Evolutionary conservation across 1,284 basidiomycete species (phyloP).

Genomic region (Cerrena zonata): DNA sequence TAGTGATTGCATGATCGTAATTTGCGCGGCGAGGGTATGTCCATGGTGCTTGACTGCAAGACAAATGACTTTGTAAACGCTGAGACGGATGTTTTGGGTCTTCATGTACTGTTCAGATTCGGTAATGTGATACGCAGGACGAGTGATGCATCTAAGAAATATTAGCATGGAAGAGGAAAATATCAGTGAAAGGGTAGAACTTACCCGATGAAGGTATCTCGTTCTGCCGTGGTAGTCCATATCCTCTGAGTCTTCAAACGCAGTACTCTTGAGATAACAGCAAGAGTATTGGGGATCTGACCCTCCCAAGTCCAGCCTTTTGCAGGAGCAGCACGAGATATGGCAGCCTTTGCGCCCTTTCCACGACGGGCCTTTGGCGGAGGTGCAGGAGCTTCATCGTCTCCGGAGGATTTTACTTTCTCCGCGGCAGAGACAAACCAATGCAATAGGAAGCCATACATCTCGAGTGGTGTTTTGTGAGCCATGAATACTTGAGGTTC

Average conservation of each 20-base stretch:
- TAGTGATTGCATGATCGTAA: constrained; percentile 84
- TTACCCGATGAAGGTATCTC: constrained; percentile 79
- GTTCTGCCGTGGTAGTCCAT: constrained; percentile 81
- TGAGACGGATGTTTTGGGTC: constrained; percentile 59
- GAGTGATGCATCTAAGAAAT: constrained; percentile 67
- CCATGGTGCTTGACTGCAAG: constrained; percentile 87
- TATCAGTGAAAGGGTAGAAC: constrained; percentile 20
- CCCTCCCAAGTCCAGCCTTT: constrained; percentile 73
- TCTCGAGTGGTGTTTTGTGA: constrained; percentile 75
- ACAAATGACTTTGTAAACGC: constrained; percentile 86
- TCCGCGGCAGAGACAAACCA: constrained; percentile 82
- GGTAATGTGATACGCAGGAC: constrained; percentile 79
- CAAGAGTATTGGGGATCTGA: constrained; percentile 67
- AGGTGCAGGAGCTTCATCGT: constrained; percentile 39
- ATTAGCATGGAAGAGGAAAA: constrained; percentile 3
- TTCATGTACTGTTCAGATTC: constrained; percentile 91
- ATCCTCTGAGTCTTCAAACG: constrained; percentile 73
- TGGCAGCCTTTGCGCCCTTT: constrained; percentile 53
- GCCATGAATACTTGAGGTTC: constrained; percentile 64
- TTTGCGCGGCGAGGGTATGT: constrained; percentile 81
- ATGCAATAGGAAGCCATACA: constrained; percentile 80
- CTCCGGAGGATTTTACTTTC: constrained; percentile 56
- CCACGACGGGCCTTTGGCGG: constrained; percentile 49
- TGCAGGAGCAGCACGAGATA: constrained; percentile 34
- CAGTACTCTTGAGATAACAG: constrained; percentile 67